A percentile compares a stretch with the other conserved stretches of the same genome.
phyloP scores from a whole-genome alignment of 164 flowering plant species.

The Nelumbo lutea region DNA sequence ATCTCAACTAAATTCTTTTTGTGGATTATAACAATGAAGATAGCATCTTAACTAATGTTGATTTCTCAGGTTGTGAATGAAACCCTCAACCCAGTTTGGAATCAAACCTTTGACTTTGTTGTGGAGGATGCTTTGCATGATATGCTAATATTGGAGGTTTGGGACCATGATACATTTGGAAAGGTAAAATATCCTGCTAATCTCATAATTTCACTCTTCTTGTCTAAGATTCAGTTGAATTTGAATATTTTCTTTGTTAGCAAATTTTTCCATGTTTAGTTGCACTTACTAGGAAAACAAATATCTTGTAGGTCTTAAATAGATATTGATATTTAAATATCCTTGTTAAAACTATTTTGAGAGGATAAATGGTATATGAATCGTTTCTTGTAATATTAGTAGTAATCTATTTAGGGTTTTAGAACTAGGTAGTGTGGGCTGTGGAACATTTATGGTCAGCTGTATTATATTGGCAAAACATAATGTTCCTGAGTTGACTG shows the following conservation, averaged over 20 bases:
- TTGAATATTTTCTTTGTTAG: too few relatives aligned
- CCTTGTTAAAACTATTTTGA: too few relatives aligned
- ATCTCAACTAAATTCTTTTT: too few relatives aligned
- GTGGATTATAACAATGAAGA: too few relatives aligned
- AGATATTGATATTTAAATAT: too few relatives aligned
- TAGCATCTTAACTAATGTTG: neutral
- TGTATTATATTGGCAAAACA: too few relatives aligned
- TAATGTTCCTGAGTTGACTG: neutral
- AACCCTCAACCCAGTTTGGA: conserved; percentile 88
- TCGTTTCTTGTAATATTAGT: too few relatives aligned
- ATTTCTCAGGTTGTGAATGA: conserved; percentile 78
- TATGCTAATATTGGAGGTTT: conserved; percentile 82
- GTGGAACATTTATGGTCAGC: too few relatives aligned
- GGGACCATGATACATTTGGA: conserved; percentile 97
- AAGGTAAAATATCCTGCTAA: conserved; percentile 49
- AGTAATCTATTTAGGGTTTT: too few relatives aligned
- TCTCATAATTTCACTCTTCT: neutral
- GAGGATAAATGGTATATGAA: too few relatives aligned
- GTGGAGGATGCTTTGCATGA: conserved; percentile 98
- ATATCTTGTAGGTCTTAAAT: too few relatives aligned
- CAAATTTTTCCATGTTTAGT: neutral
- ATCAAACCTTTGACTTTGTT: conserved; percentile 97
- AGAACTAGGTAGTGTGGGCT: too few relatives aligned
- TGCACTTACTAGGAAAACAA: neutral
- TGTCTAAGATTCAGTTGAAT: neutral